These are phyloP conservation scores for Onygenales sp. DNA, from an alignment of 2,329 filamentous ascomycete genomes.

Conservation along the genomic window DNA sequence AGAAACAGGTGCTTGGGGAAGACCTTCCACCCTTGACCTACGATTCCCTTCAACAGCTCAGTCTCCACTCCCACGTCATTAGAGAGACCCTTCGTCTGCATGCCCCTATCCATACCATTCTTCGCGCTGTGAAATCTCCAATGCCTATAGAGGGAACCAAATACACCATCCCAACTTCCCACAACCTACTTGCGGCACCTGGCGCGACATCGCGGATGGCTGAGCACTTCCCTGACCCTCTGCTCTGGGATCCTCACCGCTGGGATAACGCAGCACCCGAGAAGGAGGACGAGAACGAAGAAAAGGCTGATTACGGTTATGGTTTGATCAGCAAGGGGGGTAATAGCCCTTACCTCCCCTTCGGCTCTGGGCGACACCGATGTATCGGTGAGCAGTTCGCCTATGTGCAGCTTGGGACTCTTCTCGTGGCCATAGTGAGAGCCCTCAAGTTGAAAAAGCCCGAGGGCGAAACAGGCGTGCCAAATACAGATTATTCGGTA, in stretches of 20 bases:
- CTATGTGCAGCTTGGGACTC: slow-evolving; percentile 82
- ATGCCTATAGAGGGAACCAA: slow-evolving; percentile 76
- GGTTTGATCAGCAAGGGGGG: slow-evolving; percentile 87
- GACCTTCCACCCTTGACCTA: slow-evolving; percentile 67
- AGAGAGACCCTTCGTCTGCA: slow-evolving; percentile 89
- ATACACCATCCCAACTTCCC: slow-evolving; percentile 70
- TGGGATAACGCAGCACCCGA: slow-evolving; percentile 61
- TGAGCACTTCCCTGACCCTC: slow-evolving; percentile 70
- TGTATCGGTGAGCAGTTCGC: slow-evolving; percentile 98
- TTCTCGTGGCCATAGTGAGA: slow-evolving; percentile 66
- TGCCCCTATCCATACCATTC: slow-evolving; percentile 88
- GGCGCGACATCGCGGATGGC: slow-evolving; percentile 67
- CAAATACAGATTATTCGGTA: slow-evolving; percentile 49
- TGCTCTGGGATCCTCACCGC: slow-evolving; percentile 80
- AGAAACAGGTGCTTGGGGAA: slow-evolving; percentile 61
- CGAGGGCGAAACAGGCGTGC: slow-evolving; percentile 41
- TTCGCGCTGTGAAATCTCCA: slow-evolving; percentile 83
- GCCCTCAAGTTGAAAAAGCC: slow-evolving; percentile 70
- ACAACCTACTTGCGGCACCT: slow-evolving; percentile 75
- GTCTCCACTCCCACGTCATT: slow-evolving; percentile 74
- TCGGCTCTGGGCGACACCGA: slow-evolving; percentile 83
- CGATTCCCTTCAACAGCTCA: slow-evolving; percentile 67
- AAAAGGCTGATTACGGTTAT: slow-evolving; percentile 88
- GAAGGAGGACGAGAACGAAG: slow-evolving; percentile 45
- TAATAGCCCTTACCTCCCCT: slow-evolving; percentile 82